Evolutionary conservation across 129 eudicot genomes (phyloP).

Genomic region (Artemisia argyi): DNA sequence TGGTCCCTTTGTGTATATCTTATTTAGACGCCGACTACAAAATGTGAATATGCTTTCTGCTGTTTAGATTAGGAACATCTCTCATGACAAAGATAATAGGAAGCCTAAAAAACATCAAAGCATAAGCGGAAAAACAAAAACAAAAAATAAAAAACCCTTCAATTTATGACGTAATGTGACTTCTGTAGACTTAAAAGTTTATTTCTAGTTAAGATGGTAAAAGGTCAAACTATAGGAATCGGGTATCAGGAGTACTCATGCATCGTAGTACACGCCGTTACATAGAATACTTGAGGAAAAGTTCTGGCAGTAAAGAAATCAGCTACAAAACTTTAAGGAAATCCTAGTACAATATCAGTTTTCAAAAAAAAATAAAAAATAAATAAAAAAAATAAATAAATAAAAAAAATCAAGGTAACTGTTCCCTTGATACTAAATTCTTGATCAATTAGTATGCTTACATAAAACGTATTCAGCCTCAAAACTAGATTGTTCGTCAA

Average conservation of each 20-base stretch:
- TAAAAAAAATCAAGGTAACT: neutral
- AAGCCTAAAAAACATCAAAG: neutral
- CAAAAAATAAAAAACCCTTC: neutral
- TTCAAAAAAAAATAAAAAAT: neutral
- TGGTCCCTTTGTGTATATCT: neutral
- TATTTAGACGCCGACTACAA: neutral
- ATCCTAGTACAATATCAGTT: neutral
- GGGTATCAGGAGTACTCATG: neutral
- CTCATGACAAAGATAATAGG: neutral
- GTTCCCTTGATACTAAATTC: conserved; percentile 9
- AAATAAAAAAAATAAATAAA: too few relatives aligned
- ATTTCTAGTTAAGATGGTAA: neutral
- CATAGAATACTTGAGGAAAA: neutral
- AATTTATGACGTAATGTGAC: neutral
- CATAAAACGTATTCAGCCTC: neutral
- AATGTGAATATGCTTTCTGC: neutral
- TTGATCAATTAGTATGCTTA: neutral
- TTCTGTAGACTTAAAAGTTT: neutral
- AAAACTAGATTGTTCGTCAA: too few relatives aligned
- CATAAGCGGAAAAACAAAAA: conserved; percentile 4
- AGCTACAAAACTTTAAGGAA: neutral
- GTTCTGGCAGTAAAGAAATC: neutral
- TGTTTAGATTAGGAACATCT: neutral
- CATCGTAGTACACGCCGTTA: neutral
- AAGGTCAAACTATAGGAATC: neutral